These are phyloP conservation scores for Cardiospermum halicacabum DNA, from an alignment of 345 rosid species.

Conservation along the genomic window DNA sequence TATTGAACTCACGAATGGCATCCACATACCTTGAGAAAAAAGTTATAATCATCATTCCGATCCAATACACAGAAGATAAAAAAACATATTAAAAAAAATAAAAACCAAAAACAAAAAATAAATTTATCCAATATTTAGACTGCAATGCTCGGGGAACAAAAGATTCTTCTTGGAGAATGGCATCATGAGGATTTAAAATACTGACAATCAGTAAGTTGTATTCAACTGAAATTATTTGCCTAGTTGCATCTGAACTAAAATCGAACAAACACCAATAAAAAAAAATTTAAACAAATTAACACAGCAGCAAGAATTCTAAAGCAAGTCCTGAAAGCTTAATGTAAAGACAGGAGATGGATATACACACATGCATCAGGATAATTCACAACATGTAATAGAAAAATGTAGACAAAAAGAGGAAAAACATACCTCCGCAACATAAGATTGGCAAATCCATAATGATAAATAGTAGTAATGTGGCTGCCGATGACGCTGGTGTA, in stretches of 20 bases:
- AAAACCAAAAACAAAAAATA: no score
- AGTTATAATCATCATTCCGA: background rate
- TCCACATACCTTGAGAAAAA: constrained; percentile 69
- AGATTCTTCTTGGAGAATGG: background rate
- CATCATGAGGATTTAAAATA: background rate
- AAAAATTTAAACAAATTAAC: background rate
- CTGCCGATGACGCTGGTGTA: constrained; percentile 91
- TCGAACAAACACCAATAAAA: background rate
- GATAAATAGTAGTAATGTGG: constrained; percentile 88
- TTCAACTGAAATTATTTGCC: no score
- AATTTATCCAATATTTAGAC: background rate
- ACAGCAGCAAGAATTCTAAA: background rate
- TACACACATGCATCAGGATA: background rate
- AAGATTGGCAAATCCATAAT: constrained; percentile 95
- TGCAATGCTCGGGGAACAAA: background rate
- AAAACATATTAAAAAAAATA: no score
- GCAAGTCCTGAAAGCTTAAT: background rate
- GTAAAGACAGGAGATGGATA: background rate
- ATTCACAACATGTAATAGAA: background rate
- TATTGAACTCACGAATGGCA: constrained; percentile 92
- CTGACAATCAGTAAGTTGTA: background rate
- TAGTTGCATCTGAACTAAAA: background rate
- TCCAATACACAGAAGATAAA: background rate
- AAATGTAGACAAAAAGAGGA: background rate
- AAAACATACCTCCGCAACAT: constrained; percentile 82